Base-by-base conservation (phyloP, 345 rosid species). In the Populus euphratica region DNA sequence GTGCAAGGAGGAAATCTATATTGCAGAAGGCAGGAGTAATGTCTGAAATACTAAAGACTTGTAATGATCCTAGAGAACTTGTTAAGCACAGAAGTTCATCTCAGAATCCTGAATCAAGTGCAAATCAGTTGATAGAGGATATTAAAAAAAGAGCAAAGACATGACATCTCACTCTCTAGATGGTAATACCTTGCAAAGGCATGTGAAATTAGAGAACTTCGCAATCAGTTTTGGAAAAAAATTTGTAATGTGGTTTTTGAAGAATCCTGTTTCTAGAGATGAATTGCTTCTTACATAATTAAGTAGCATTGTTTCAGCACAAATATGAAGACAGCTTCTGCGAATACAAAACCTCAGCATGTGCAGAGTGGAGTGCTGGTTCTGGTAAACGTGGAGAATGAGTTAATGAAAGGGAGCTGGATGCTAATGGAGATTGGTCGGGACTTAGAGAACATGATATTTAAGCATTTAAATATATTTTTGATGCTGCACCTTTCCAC, bases 1-100 rank as follows among this genome's bases (percentile, higher is more conserved):
- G 36, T 59, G 81, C 73, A 44, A 87, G 95, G 83, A 92, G 79
- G 82, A 80, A 77, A 74, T 82, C 88, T 54, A 84, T 91, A 67
- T 76, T 96, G 68, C 86, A 73, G 75, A 96, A 87, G 83, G 96
- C 98, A 21, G 90, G 86, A 87, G 91, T 83, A n/a, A 93, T 96
- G 93, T 92, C 82, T 82, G 81, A 83, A 82, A 81, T 92, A 13
- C 79, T 96, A 44, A 79, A 91, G 83, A 85, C 76, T 43, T 88
- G 94, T 79, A 92, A 83, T 70, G 83, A 92, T 85, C 94, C 93
- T 11, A 87, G 92, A 73, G 78, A 90, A 72, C 44, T 79, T 43
- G 78, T 68, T 74, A 74, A 73, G 64, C 74, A 11, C 49, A 73
- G 75, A 74, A 69, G 74, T 43, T 59, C 54, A 69, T 56, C 69